phyloP scores from a whole-genome alignment of 805 yeast genomes.

The Candida sonorensis region DNA sequence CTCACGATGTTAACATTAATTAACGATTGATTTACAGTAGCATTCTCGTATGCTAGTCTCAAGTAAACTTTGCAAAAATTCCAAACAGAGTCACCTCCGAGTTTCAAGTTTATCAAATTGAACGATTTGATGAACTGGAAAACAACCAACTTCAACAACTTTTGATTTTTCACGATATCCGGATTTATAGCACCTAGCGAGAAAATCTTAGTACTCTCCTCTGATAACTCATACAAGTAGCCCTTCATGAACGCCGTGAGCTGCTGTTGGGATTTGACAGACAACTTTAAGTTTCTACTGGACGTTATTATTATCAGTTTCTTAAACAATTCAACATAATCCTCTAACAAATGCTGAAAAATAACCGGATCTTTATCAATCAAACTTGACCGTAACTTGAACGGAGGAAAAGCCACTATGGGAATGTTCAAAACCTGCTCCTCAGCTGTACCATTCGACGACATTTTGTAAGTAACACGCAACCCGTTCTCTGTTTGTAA shows the following conservation, averaged over 20 bases:
- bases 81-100: slow-evolving; percentile 62
- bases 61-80: slow-evolving; percentile 51
- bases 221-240: slow-evolving; percentile 54
- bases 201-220: slow-evolving; percentile 53
- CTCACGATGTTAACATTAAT: slow-evolving; percentile 34
- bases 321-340: slow-evolving; percentile 48
- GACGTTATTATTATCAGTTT: slow-evolving; percentile 31
- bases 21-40: slow-evolving; percentile 22
- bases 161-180: slow-evolving; percentile 52
- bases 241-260: slow-evolving; percentile 48
- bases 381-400: slow-evolving; percentile 65
- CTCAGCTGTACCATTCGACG: slow-evolving; percentile 2
- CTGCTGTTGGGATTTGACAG: slow-evolving; percentile 53
- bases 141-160: slow-evolving; percentile 39
- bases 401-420: slow-evolving; percentile 68
- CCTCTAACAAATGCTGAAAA: slow-evolving; percentile 67
- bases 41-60: slow-evolving; percentile 25
- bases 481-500: too few relatives aligned
- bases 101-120: slow-evolving; percentile 49
- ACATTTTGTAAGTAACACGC: too few relatives aligned
- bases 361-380: slow-evolving; percentile 81
- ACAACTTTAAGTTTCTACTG: slow-evolving; percentile 29
- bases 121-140: slow-evolving; percentile 43
- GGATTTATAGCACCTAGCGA: slow-evolving; percentile 70
- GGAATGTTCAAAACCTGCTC: slow-evolving; percentile 35